Evolutionary conservation across 1,284 basidiomycete species (phyloP).

Genomic region (Peniophora sp.): DNA sequence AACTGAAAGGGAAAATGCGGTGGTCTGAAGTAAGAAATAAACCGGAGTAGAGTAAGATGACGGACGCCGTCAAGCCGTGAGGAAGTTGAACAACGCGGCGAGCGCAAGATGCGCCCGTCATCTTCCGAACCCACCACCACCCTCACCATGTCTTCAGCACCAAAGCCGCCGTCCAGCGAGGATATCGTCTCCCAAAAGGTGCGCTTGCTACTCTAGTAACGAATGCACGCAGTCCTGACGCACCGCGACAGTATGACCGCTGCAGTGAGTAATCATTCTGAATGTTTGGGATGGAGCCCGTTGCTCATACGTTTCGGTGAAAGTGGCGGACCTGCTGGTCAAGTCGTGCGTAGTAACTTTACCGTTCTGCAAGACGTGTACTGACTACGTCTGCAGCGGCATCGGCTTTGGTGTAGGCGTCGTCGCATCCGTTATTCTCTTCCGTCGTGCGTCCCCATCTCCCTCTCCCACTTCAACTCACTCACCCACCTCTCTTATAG

Average conservation of each 20-base stretch:
- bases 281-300: no score
- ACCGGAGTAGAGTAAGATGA: no score
- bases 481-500: slow-evolving; percentile 32
- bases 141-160: slow-evolving; percentile 35
- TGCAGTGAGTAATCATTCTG: slow-evolving; percentile 73
- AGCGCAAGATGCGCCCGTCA: no score
- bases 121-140: slow-evolving; percentile 4
- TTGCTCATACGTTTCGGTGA: slow-evolving; percentile 11
- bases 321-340: slow-evolving; percentile 73
- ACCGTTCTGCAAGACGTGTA: no score
- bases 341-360: slow-evolving; percentile 59
- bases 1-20: no score
- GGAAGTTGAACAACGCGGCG: no score
- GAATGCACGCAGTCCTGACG: slow-evolving; percentile 1
- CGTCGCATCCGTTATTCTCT: slow-evolving; percentile 89
- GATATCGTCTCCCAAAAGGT: slow-evolving; percentile 85
- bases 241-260: slow-evolving; percentile 70
- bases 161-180: slow-evolving; percentile 72
- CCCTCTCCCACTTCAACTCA: slow-evolving; percentile 1
- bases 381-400: slow-evolving; percentile 64
- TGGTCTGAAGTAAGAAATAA: no score
- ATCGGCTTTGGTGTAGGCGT: slow-evolving; percentile 94
- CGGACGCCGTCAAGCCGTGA: no score
- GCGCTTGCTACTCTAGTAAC: slow-evolving; percentile 12
- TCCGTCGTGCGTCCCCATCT: slow-evolving; percentile 71